phyloP scores from a whole-genome alignment of 2,329 filamentous ascomycete species.

The Aureobasidium subglaciale region DNA sequence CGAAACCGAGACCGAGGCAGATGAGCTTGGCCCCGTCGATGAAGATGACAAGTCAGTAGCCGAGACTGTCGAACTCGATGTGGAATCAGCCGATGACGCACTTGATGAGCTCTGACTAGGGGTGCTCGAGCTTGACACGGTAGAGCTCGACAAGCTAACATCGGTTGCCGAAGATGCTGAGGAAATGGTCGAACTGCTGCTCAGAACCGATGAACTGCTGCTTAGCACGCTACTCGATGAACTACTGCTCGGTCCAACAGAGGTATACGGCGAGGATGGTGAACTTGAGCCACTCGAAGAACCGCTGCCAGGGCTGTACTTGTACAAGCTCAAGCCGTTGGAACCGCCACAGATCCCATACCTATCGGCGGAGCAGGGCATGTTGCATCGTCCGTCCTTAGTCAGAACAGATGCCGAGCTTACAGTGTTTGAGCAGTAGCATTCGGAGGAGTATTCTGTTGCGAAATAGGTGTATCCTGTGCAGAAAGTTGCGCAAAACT shows the following conservation, averaged over 20 bases:
- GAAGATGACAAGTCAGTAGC: no score
- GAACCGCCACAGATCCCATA: slow-evolving; percentile 26
- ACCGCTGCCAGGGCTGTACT: background rate
- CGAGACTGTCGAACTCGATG: background rate
- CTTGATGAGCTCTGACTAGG: no score
- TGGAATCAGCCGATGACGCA: background rate
- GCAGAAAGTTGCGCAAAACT: slow-evolving; percentile 22
- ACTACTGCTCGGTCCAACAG: no score
- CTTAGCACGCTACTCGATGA: no score
- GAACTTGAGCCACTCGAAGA: background rate
- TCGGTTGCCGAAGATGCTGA: no score
- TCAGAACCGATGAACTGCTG: no score
- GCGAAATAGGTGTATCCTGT: slow-evolving; percentile 32
- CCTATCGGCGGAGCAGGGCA: slow-evolving; percentile 26
- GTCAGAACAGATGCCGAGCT: slow-evolving; percentile 15
- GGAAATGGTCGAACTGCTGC: no score
- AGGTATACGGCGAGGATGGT: no score
- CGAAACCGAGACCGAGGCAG: no score
- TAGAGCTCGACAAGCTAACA: no score
- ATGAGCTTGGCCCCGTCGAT: no score
- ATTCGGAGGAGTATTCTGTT: slow-evolving; percentile 33
- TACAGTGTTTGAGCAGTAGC: slow-evolving; percentile 26
- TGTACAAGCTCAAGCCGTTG: slow-evolving; percentile 27
- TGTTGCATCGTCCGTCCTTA: slow-evolving; percentile 22
- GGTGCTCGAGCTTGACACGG: no score